Evolutionary conservation across 192 early-diverging fungal species (phyloP), one percentile per base, ranked within the genome.

Genomic region (Oehlia diaphana): DNA sequence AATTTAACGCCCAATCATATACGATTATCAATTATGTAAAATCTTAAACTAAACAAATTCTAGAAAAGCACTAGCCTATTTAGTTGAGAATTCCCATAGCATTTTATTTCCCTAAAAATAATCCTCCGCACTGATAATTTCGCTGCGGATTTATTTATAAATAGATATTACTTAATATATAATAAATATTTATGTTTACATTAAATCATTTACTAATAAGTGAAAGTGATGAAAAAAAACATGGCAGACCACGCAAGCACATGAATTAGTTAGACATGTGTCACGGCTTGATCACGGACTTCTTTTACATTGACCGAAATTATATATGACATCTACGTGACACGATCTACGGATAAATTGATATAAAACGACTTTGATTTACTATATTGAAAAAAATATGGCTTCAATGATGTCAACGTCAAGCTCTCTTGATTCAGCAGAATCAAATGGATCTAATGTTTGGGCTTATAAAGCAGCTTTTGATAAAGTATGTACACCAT

Each of bases 401-500:
- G 16, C 23, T 66, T 66, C 65, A 66, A 35, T 66, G 26, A 31
- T 33, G 26, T 26, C 65, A 66, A 12, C 65, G 9, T 33, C 65
- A 3, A 66, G 9, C 28, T 39, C 70, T 12, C 70, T 72, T 26
- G 70, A 72, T 44, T 72, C 70, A 49, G 23, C 70, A 49, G 70
- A 72, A 72, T 4, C 70, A 72, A 49, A 7, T 47, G 47, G 39
- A 47, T 37, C 28, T n/a, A 49, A 72, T 49, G 7, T 76, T 62
- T 65, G 75, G 75, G 10, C 63, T 12, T 61, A 76, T 13, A 76
- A 65, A 76, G 16, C 1, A 12, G 62, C 62, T 39, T 44, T 76
- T 19, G 75, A 76, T 28, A 63, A 37, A 42, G 75, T 63, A 76
- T 19, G 63, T 76, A n/a, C 8, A 49, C n/a, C 13, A 3, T 35